Conservation (phyloP, 257 asterid genomes). For the Solanum lignicaule region DNA sequence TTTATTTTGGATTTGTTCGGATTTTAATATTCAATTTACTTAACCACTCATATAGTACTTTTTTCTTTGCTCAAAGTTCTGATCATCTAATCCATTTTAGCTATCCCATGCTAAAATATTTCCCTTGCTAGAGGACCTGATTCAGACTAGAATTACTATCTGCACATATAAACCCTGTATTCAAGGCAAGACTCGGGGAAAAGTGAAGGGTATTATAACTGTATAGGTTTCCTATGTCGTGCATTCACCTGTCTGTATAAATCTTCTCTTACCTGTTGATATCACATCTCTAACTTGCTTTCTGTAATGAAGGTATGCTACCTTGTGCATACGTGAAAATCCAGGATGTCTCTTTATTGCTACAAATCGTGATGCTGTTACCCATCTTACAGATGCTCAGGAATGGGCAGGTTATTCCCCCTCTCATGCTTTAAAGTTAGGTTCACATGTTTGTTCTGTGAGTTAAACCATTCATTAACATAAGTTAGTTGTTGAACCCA, state of each 20-base stretch:
- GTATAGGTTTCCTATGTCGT: neutral
- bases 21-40: neutral
- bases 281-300: neutral
- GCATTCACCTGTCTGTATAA: neutral
- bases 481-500: neutral
- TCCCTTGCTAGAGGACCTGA: neutral
- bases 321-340: slow-evolving; percentile 93
- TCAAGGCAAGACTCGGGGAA: neutral
- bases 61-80: neutral
- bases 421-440: neutral
- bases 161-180: neutral
- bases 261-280: neutral
- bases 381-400: slow-evolving; percentile 99
- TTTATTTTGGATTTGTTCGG: neutral
- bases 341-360: slow-evolving; percentile 98
- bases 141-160: neutral
- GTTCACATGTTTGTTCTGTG: neutral
- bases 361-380: slow-evolving; percentile 95
- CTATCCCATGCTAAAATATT: neutral
- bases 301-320: slow-evolving; percentile 65
- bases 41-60: neutral
- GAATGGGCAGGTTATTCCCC: slow-evolving; percentile 94
- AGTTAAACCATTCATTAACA: neutral
- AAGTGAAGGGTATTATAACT: neutral
- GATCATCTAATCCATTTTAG: neutral